Base-by-base conservation (phyloP, 2,329 filamentous ascomycete species). In the Xylariales sp. region DNA sequence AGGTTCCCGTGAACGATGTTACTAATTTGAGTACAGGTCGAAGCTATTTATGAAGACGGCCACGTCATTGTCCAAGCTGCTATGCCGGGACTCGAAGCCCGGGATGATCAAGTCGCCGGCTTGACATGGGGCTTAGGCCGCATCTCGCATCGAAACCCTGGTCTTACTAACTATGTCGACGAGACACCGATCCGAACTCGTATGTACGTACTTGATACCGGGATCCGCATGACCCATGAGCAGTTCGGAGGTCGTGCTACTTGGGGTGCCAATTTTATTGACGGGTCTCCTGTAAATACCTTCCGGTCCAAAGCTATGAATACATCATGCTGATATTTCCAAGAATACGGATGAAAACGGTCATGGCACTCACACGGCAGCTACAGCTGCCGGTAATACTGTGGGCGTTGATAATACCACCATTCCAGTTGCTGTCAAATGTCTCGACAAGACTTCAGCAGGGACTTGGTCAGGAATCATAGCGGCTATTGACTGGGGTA, bases 401-500 rank as follows among this genome's bases (percentile, higher is more conserved):
- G 49, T 55, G 8, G 55, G 55, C 2, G 53, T 58, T 6, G 47
- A 56, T 31, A 57, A 58, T 25, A 52, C 46, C 14, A 54, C 54
- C 10, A 46, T 44, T 10, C 49, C 50, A 7, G 50, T 58, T 16
- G 52, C 52, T 18, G 50, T 58, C 4, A 58, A 58, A 38, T 51
- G 56, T 8, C 27, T 57, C 12, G 46, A 52, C 20, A 22, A 46
- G 16, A 44, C 51, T 21, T 47, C 49, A 8, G 31, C 22, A 12
- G 52, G 51, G 9, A 46, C 31, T 6, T 47, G 44, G 47, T 53
- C 50, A 21, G 46, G 43, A 8, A 42, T 53, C 3, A 49, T 57
- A 20, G 49, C 46, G n/a, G 55, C 52, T 15, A 45, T 58, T 3
- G 44, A 53, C 15, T 58, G 55, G 55, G 50, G 55, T 58, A 42